phyloP scores from a whole-genome alignment of 768 basidiomycete genomes.

The Serpula lacrymans region DNA sequence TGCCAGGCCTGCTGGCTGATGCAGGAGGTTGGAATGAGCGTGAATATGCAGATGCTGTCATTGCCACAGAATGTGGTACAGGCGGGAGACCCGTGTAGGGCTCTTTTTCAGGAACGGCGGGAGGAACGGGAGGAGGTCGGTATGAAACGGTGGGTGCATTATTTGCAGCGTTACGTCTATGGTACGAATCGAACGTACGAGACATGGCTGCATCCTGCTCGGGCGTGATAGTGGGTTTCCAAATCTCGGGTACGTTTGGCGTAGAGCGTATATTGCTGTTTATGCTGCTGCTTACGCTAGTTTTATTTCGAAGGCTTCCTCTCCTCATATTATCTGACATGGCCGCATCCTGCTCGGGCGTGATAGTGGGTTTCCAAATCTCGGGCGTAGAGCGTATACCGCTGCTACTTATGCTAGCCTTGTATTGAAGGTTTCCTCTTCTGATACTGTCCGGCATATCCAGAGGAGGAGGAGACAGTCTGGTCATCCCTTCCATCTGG shows the following conservation, averaged over 20 bases:
- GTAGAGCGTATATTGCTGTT: too few species aligned
- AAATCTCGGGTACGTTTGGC: slow-evolving; percentile 41
- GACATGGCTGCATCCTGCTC: slow-evolving; percentile 41
- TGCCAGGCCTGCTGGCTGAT: slow-evolving; percentile 29
- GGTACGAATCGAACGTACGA: slow-evolving; percentile 39
- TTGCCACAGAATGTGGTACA: slow-evolving; percentile 8
- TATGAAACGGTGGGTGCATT: slow-evolving; percentile 46
- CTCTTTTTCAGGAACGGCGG: too few species aligned
- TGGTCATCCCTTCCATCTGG: slow-evolving; percentile 24
- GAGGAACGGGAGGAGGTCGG: slow-evolving; percentile 36
- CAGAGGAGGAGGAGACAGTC: slow-evolving; percentile 15
- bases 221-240: slow-evolving; percentile 46
- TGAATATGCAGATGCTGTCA: slow-evolving; percentile 1
- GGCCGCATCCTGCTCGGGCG: slow-evolving; percentile 42
- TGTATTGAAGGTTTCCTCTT: slow-evolving; percentile 24
- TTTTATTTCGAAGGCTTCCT: slow-evolving; percentile 29
- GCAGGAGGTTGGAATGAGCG: slow-evolving; percentile 19
- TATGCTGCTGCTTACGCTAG: slow-evolving; percentile 32
- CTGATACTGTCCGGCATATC: slow-evolving; percentile 23
- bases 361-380: slow-evolving; percentile 48
- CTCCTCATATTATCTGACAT: too few species aligned
- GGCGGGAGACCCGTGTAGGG: too few species aligned
- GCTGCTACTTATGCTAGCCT: slow-evolving; percentile 32
- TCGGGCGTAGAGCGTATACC: too few species aligned
- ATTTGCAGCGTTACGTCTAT: slow-evolving; percentile 48